Base-by-base conservation (phyloP, 495 filamentous ascomycete species). In the Aspergillus ellipticus region DNA sequence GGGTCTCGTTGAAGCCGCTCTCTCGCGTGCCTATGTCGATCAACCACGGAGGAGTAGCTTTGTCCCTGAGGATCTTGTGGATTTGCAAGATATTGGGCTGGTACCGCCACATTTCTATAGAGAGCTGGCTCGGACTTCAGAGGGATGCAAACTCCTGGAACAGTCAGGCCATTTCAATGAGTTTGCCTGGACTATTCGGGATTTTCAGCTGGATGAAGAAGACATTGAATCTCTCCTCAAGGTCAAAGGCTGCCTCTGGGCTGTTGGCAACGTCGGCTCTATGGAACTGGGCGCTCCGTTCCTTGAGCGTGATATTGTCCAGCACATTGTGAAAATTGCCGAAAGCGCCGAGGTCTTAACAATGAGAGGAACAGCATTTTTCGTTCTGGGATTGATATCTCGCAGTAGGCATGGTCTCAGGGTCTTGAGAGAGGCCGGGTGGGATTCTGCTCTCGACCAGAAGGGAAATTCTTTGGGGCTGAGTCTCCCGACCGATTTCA, bases 221-320 rank as follows among this genome's bases (percentile, higher is more conserved):
- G 94, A 98, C 63, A 74, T 82, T 15, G 94, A 98, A 70, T 83
- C 85, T 49, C 85, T 97, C 21, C 81, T 93, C 55, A 97, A 96
- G 66, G 89, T 97, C 51, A 98, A 97, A 66, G 94, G 95, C 24
- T 96, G 90, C 65, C 80, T 98, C 17, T 98, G 94, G 94, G 94
- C 94, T 0, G 90, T 98, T 8, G 94, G 95, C 22, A 98, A 98
- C 64, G 91, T 98, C 45, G 94, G 94, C 0, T 96, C 91, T 3
- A 98, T 98, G 95, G 92, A 96, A 61, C 83, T 97, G 28, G 94
- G 95, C 2, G 94, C 92, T 0, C 89, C 90, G 0, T 98, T 98
- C 70, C 79, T 98, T 3, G 86, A 86, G 51, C 85, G 85, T 42
- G 89, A 96, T 55, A 89, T 97, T 26, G 89, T 97, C 22, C 80